Percentiles rank a stretch among this genome's conserved stretches.
Evolutionary conservation across 257 asterid genomes (phyloP).

Genomic region (Solanum corneliomulleri): DNA sequence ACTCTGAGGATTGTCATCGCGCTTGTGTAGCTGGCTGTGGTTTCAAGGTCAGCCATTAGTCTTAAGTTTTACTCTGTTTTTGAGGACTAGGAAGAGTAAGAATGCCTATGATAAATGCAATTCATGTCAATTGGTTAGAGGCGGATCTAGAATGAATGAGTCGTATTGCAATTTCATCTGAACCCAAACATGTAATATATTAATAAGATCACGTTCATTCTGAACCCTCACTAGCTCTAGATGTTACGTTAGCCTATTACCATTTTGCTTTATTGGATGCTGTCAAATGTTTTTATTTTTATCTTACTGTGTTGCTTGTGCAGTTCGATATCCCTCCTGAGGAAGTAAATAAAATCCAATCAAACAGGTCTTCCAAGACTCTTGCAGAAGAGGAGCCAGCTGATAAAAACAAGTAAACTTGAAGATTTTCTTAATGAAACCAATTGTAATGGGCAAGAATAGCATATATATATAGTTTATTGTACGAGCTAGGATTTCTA

Average conservation of each 20-base stretch:
- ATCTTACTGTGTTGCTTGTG: slow-evolving; percentile 1
- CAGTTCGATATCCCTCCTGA: slow-evolving; percentile 61
- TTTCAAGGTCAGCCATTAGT: slow-evolving; percentile 71
- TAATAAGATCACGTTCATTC: neutral
- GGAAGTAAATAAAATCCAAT: slow-evolving; percentile 34
- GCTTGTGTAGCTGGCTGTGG: slow-evolving; percentile 78
- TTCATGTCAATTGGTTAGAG: neutral
- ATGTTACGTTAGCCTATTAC: neutral
- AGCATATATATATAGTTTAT: neutral
- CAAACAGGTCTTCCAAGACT: slow-evolving; percentile 37
- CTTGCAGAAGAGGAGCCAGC: slow-evolving; percentile 29
- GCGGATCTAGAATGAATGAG: neutral
- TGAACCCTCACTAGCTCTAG: neutral
- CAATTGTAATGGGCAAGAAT: neutral
- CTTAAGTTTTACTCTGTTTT: too few species aligned
- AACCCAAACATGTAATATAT: neutral
- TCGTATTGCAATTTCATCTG: neutral
- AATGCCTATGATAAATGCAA: too few species aligned
- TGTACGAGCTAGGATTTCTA: neutral
- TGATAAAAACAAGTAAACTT: slow-evolving; percentile 2
- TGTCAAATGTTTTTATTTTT: neutral
- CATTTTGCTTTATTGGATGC: neutral
- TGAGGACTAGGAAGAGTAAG: too few species aligned
- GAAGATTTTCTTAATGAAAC: neutral
- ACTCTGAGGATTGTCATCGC: slow-evolving; percentile 73